Evolutionary conservation across 805 yeast species (phyloP).

Genomic region (Nakazawaea anatomiae): DNA sequence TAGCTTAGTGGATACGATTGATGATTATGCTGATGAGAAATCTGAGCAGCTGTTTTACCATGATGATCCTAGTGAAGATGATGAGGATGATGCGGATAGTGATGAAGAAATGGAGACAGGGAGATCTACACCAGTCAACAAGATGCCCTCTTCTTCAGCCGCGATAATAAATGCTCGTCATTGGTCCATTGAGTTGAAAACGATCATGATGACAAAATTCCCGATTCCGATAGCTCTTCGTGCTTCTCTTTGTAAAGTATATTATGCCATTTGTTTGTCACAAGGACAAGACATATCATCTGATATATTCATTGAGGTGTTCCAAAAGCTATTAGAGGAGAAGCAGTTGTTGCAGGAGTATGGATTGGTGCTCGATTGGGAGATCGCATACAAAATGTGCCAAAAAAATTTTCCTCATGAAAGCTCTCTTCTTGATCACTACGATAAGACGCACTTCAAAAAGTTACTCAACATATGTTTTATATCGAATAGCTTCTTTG

Average conservation of each 20-base stretch:
- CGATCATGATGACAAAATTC: constrained; percentile 73
- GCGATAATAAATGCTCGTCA: constrained; percentile 69
- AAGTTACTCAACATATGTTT: constrained; percentile 47
- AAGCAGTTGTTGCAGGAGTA: constrained; percentile 29
- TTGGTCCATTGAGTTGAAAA: constrained; percentile 83
- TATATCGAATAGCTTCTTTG: constrained; percentile 50
- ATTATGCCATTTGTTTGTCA: constrained; percentile 63
- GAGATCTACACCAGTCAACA: constrained; percentile 46
- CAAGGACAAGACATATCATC: constrained; percentile 65
- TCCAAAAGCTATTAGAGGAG: constrained; percentile 51
- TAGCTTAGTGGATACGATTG: constrained; percentile 33
- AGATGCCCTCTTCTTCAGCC: constrained; percentile 59
- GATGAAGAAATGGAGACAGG: constrained; percentile 31
- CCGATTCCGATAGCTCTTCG: constrained; percentile 68
- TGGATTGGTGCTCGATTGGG: constrained; percentile 48
- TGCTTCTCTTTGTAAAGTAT: constrained; percentile 58
- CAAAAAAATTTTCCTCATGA: constrained; percentile 37
- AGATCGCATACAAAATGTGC: constrained; percentile 33
- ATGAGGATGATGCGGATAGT: constrained; percentile 32
- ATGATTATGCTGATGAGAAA: constrained; percentile 19
- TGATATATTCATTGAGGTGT: constrained; percentile 54
- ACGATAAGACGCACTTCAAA: constrained; percentile 44
- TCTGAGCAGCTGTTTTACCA: constrained; percentile 18
- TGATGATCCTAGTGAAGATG: constrained; percentile 29
- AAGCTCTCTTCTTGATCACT: constrained; percentile 39